Conservation (phyloP, 2,329 filamentous ascomycete genomes). For the Hortaea werneckii region DNA sequence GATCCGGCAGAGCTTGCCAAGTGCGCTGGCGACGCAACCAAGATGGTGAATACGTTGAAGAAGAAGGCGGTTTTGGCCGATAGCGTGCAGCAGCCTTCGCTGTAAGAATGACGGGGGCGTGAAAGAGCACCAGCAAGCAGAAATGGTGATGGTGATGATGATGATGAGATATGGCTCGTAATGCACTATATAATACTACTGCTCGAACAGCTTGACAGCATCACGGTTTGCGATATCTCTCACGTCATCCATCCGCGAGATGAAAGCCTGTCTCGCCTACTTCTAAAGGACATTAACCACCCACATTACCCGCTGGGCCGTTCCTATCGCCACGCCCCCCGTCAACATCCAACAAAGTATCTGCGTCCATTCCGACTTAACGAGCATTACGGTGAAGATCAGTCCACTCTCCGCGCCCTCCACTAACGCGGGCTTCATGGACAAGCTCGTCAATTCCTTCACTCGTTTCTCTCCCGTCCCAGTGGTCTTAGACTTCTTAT, state of each 20-base stretch:
- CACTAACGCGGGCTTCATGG: conserved; percentile 21
- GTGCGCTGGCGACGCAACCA: conserved; percentile 3
- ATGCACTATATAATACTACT: no score
- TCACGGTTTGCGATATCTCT: no score
- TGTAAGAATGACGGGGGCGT: background rate
- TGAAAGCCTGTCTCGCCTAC: background rate
- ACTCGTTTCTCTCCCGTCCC: background rate
- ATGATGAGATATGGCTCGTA: no score
- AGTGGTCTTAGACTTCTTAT: background rate
- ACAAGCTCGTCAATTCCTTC: conserved; percentile 21
- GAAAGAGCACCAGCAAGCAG: no score
- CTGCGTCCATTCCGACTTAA: conserved; percentile 6
- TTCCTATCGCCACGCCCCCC: conserved; percentile 11
- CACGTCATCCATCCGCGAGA: background rate
- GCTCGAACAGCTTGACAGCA: no score
- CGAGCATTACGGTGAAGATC: conserved; percentile 19
- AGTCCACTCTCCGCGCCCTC: conserved; percentile 21
- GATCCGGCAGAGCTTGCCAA: conserved; percentile 1
- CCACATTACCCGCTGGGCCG: conserved; percentile 10
- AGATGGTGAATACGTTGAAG: conserved; percentile 1
- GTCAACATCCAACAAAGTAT: conserved; percentile 11
- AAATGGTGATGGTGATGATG: no score
- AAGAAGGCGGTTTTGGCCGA: conserved; percentile 4
- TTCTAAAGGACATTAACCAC: conserved; percentile 1
- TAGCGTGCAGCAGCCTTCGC: background rate